Percentiles rank a stretch among this genome's conserved stretches.
phyloP scores from a whole-genome alignment of 2,329 filamentous ascomycete genomes.

The Xylariaceae sp. region DNA sequence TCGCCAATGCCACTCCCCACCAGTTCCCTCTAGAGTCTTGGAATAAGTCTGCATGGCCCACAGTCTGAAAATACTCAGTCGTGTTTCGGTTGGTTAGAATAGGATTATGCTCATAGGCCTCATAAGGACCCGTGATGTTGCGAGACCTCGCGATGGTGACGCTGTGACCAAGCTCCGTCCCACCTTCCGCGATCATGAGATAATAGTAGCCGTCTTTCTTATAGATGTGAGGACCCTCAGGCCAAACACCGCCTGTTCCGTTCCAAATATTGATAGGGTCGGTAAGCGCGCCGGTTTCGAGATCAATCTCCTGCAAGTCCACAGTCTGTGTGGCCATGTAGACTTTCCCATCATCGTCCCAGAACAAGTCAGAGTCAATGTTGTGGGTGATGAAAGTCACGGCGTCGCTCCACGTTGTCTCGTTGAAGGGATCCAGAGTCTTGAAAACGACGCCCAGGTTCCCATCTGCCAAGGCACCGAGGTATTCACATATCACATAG shows the following conservation, averaged over 20 bases:
- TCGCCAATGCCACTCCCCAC: constrained; percentile 50
- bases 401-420: constrained; percentile 40
- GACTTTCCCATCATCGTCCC: constrained; percentile 35
- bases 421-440: constrained; percentile 38
- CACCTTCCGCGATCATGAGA: constrained; percentile 49
- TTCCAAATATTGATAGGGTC: constrained; percentile 39
- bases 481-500: constrained; percentile 33
- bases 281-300: constrained; percentile 34
- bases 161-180: constrained; percentile 41
- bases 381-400: constrained; percentile 30
- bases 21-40: constrained; percentile 45
- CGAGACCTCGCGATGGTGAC: constrained; percentile 43
- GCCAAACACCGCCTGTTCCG: constrained; percentile 41
- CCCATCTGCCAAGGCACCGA: constrained; percentile 14
- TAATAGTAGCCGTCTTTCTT: constrained; percentile 46
- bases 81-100: constrained; percentile 42
- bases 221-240: constrained; percentile 47
- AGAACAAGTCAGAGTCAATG: constrained; percentile 44
- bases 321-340: constrained; percentile 37
- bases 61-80: constrained; percentile 40
- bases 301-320: constrained; percentile 32
- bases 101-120: constrained; percentile 41
- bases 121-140: constrained; percentile 42
- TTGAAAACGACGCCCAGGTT: constrained; percentile 35
- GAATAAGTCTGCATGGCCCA: constrained; percentile 46